phyloP scores from a whole-genome alignment of 495 filamentous ascomycete genomes.

The Penicillium bialowiezense region DNA sequence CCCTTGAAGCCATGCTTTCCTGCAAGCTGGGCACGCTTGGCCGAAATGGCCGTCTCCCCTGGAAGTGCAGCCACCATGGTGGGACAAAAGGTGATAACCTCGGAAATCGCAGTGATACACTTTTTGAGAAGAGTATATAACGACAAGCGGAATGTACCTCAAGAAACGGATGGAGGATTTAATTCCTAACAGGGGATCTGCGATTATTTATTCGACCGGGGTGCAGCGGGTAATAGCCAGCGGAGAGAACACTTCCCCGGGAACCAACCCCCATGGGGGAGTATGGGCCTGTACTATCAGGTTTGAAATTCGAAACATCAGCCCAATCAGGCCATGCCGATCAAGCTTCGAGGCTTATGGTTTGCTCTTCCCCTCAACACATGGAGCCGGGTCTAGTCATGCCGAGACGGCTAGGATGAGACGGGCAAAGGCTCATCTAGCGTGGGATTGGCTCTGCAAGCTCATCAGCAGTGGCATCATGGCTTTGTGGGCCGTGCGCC shows the following conservation, averaged over 20 bases:
- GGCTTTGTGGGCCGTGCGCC: not conserved
- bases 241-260: conserved; percentile 2
- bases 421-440: conserved; percentile 4
- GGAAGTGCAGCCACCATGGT: conserved; percentile 16
- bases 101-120: no score
- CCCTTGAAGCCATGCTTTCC: conserved; percentile 28
- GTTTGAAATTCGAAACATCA: not conserved
- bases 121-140: not conserved
- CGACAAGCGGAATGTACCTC: not conserved
- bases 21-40: conserved; percentile 36
- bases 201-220: conserved; percentile 10
- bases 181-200: conserved; percentile 7
- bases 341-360: conserved; percentile 10
- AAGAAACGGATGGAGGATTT: not conserved
- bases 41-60: conserved; percentile 28
- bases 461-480: not conserved
- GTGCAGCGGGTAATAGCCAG: conserved; percentile 1
- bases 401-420: not conserved
- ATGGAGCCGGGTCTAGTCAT: not conserved
- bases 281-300: not conserved
- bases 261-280: conserved; percentile 15
- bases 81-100: not conserved
- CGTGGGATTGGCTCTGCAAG: conserved; percentile 2
- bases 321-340: conserved; percentile 2
- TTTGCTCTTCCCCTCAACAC: not conserved